Evolutionary conservation across 768 basidiomycete species (phyloP).

Genomic region (Sutorius australiensis): DNA sequence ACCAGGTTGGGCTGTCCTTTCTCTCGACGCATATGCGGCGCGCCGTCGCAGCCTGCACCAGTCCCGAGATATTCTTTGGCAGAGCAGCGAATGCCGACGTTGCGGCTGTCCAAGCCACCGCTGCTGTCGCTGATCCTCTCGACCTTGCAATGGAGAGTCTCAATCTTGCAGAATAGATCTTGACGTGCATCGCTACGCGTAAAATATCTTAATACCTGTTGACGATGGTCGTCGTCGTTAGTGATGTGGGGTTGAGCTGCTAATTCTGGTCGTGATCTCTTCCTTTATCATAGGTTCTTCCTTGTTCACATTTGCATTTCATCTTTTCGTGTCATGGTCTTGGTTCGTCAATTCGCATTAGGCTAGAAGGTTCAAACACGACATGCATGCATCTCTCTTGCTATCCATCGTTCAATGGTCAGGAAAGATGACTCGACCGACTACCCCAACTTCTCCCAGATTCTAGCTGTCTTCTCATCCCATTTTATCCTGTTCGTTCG

Average conservation of each 20-base stretch:
- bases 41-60: conserved; percentile 91
- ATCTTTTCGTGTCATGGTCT: too few relatives aligned
- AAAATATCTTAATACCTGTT: conserved; percentile 15
- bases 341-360: too few relatives aligned
- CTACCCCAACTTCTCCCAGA: too few relatives aligned
- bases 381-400: too few relatives aligned
- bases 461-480: too few relatives aligned
- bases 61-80: conserved; percentile 86
- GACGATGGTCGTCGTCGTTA: not conserved
- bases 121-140: conserved; percentile 50
- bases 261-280: conserved; percentile 5
- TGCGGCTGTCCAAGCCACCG: conserved; percentile 34
- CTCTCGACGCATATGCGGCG: conserved; percentile 92
- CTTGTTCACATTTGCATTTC: not conserved
- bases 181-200: not conserved
- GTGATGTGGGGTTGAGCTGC: not conserved
- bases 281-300: not conserved
- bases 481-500: too few relatives aligned
- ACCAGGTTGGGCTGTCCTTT: conserved; percentile 95
- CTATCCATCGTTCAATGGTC: too few relatives aligned
- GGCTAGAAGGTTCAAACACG: too few relatives aligned
- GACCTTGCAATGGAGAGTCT: conserved; percentile 63
- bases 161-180: conserved; percentile 19
- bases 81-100: conserved; percentile 35
- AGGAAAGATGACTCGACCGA: too few relatives aligned